These are phyloP conservation scores for Cladosporium colombiae DNA, from an alignment of 2,329 filamentous ascomycete genomes.

Conservation along the genomic window DNA sequence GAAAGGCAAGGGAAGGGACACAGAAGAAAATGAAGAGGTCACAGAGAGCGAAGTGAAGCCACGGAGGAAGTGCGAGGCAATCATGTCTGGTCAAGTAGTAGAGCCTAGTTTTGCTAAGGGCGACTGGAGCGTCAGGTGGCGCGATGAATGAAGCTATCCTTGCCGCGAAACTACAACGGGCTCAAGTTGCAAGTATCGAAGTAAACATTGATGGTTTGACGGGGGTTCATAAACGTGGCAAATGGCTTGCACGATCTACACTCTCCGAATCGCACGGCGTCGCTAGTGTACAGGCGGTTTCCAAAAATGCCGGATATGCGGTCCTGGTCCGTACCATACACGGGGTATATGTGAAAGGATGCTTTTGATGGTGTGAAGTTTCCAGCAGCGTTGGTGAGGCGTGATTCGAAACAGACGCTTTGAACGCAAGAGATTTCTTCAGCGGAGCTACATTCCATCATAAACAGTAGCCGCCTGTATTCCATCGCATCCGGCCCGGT, in stretches of 20 bases:
- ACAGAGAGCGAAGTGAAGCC: constrained; percentile 24
- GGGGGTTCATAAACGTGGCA: constrained; percentile 3
- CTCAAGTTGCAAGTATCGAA: background rate
- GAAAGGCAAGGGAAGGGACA: constrained; percentile 16
- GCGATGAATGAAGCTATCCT: constrained; percentile 40
- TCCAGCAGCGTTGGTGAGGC: constrained; percentile 13
- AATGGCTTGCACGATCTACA: background rate
- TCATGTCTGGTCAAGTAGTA: constrained; percentile 60
- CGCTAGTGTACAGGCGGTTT: background rate
- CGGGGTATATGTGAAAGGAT: background rate
- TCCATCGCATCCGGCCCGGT: constrained; percentile 20
- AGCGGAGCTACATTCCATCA: constrained; percentile 18
- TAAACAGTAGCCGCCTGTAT: constrained; percentile 21
- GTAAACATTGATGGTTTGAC: background rate
- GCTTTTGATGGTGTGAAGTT: background rate
- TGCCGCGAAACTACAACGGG: background rate
- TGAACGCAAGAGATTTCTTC: constrained; percentile 22
- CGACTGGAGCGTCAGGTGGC: constrained; percentile 60
- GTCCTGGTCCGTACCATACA: background rate
- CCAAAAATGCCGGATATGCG: background rate
- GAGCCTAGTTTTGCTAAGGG: constrained; percentile 64
- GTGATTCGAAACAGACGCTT: constrained; percentile 18
- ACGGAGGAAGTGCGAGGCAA: constrained; percentile 56
- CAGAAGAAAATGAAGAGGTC: constrained; percentile 27
- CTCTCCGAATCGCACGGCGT: background rate